Evolutionary conservation across 805 yeast species (phyloP).

Genomic region (Suhomyces vadensis): DNA sequence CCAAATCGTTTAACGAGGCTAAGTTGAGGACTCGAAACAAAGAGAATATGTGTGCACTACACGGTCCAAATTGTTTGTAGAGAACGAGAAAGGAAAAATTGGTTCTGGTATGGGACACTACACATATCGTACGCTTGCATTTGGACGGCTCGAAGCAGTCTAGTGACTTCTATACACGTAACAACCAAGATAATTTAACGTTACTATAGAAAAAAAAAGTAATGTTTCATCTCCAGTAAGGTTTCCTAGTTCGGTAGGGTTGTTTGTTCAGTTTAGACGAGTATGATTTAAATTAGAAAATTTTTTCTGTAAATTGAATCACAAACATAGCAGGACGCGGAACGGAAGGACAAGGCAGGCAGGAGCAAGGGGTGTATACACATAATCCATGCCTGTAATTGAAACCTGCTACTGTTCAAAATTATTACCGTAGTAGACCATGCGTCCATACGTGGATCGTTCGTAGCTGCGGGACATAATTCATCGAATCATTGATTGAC

Average conservation of each 20-base stretch:
- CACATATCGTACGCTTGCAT: neutral
- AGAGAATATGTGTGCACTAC: neutral
- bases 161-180: neutral
- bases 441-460: too few species aligned
- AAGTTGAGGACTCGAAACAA: neutral
- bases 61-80: neutral
- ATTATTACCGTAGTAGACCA: too few species aligned
- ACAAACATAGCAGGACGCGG: neutral
- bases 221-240: neutral
- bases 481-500: too few species aligned
- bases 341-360: neutral
- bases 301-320: neutral
- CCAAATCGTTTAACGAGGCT: conserved; percentile 3
- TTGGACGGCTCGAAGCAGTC: neutral
- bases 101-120: neutral
- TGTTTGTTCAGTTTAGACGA: conserved; percentile 1
- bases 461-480: too few species aligned
- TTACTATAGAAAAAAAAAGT: neutral
- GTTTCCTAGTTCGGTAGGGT: neutral
- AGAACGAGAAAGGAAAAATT: neutral
- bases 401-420: too few species aligned
- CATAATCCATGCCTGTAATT: too few species aligned
- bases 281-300: neutral
- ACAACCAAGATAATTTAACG: neutral
- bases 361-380: neutral